Percentiles rank a stretch among this genome's conserved stretches.
phyloP scores from a whole-genome alignment of 352 stramenopile species.

The Globisporangium radiosum region DNA sequence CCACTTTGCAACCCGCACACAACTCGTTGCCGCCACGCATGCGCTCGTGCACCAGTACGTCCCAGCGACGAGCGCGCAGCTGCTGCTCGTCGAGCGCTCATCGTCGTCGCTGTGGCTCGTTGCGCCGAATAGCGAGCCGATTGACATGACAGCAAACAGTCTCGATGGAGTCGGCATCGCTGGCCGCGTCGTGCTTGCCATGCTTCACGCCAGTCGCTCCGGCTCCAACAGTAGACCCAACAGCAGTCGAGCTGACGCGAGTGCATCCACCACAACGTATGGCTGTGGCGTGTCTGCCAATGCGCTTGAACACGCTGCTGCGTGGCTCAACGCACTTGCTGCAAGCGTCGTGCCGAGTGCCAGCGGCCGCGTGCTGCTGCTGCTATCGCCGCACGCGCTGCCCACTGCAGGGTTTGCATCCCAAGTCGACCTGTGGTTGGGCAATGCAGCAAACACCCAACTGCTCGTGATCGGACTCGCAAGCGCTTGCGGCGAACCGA shows the following conservation, averaged over 20 bases:
- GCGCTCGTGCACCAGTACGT: slow-evolving; percentile 35
- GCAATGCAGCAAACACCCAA: neutral
- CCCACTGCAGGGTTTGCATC: slow-evolving; percentile 4
- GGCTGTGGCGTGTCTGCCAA: no score
- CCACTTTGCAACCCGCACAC: slow-evolving; percentile 24
- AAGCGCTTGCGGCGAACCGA: neutral
- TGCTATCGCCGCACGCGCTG: slow-evolving; percentile 7
- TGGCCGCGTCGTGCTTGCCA: slow-evolving; percentile 4
- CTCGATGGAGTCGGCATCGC: slow-evolving; percentile 10
- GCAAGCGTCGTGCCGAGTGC: slow-evolving; percentile 7
- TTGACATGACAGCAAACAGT: neutral
- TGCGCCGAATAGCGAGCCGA: slow-evolving; percentile 4
- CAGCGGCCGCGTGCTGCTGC: slow-evolving; percentile 15
- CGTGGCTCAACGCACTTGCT: neutral
- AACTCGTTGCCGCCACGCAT: slow-evolving; percentile 36
- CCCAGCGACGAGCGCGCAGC: slow-evolving; percentile 17
- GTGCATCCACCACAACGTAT: no score
- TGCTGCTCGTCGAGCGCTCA: slow-evolving; percentile 24
- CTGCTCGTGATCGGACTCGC: slow-evolving; percentile 16
- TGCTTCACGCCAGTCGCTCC: neutral
- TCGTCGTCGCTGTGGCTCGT: slow-evolving; percentile 7
- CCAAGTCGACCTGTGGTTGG: slow-evolving; percentile 11
- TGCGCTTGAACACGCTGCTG: no score
- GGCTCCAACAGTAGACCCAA: no score
- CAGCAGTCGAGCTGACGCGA: no score